Evolutionary conservation across 2,329 filamentous ascomycete species (phyloP), one percentile per base, ranked within the genome.

Genomic region (Claviceps pazoutovae): DNA sequence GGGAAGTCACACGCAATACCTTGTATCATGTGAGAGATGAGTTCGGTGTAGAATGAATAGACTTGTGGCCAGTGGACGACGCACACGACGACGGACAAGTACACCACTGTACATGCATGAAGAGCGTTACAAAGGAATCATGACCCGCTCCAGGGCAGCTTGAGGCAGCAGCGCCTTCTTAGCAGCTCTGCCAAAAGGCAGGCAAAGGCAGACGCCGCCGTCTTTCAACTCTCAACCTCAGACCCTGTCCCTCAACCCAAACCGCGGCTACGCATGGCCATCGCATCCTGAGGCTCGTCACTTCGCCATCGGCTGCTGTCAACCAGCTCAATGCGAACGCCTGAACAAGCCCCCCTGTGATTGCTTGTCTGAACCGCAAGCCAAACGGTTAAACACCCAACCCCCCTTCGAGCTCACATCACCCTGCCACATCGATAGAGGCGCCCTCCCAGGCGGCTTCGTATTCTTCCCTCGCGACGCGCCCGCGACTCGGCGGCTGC

Each of bases 181-280:
- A 34, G 30, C 30, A 34, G 30, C 30, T 34, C 30, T 34, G 9
- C 3, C 30, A 34, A 34, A 34, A 34, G 30, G 9, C 26, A 30
- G 26, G 26, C 26, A 34, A 11, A 34, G 30, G 9, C 9, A 34
- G 30, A 34, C 9, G 30, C 11, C 34, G 21, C 9, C 39, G 21
- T 13, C 11, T 23, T 46, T 49, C 52, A 36, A 49, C 46, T 38
- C 52, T 51, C 52, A 49, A 49, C 37, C 38, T 39, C 51, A 50
- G 45, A 39, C 48, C 48, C 48, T 45, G 49, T 51, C 46, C 47
- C 50, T 50, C 50, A 52, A 23, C 43, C 39, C 42, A 19, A 21
- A 36, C 30, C 43, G 45, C 8, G 41, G 47, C 43, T 39, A 42
- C 50, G 46, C 50, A 47, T 52, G 36, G 43, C 53, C 5, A 49